Base-by-base conservation (phyloP, 768 basidiomycete genomes). In the Erythrobasidium yunnanense region DNA sequence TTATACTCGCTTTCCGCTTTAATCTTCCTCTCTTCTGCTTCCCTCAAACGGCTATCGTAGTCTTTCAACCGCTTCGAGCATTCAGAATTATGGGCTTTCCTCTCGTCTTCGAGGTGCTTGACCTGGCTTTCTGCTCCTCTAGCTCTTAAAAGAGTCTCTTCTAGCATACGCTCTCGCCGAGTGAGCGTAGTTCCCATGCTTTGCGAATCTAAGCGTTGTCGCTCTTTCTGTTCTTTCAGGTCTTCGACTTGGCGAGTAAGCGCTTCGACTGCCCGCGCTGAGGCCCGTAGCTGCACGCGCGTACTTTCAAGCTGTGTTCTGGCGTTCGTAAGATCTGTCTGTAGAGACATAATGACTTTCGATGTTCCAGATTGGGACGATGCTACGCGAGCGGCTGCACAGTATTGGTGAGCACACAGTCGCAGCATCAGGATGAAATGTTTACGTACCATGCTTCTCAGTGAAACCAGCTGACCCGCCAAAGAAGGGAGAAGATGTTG, bases 401-500 rank as follows among this genome's bases (percentile, higher is more conserved):
- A 50, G 4, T 5, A 20, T n/a, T n/a, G n/a, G n/a, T n/a, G n/a
- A n/a, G n/a, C n/a, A n/a, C n/a, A n/a, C n/a, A 15, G 55, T 5
- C 18, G 22, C 8, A 50, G 23, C 25, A 5, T 8, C 8, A 46
- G 20, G 11, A 5, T 49, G 46, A 25, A 25, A 7, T 22, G 35
- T 32, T n/a, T 7, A 30, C 60, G 49, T 27, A 63, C 60, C 60
- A 63, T 63, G 60, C 33, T 49, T 25, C 38, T 63, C 60, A 6
- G 60, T 63, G 32, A 63, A 63, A 30, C 60, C 60, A 30, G 46
- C 60, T 25, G 46, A 49, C 2, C 60, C 60, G 18, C 60, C 60
- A 63, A 63, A 63, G 60, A 63, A 63, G 27, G 60, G 60, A n/a
- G 60, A 63, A 18, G 60, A 63, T 4, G 38, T 11, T n/a, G 38